Conservation (phyloP, 345 rosid genomes). For the Eucalyptus melliodora region DNA sequence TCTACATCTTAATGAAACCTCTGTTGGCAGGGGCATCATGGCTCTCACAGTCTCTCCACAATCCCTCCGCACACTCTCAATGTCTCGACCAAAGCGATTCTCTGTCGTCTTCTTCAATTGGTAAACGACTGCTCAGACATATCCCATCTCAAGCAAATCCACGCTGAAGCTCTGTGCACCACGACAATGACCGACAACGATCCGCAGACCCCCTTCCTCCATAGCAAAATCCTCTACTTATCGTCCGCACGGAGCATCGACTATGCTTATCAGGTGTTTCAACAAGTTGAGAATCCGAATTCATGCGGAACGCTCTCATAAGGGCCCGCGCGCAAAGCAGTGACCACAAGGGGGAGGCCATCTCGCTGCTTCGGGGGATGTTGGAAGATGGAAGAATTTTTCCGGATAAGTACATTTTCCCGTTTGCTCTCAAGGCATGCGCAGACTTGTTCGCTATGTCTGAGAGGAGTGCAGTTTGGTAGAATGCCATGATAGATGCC, state of each 20-base stretch:
- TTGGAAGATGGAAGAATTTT: slow-evolving; percentile 18
- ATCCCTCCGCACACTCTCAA: too few species aligned
- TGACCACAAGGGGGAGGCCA: slow-evolving; percentile 36
- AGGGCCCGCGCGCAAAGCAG: slow-evolving; percentile 44
- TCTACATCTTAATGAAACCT: too few species aligned
- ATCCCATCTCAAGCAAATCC: slow-evolving; percentile 51
- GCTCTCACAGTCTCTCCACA: too few species aligned
- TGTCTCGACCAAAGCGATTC: too few species aligned
- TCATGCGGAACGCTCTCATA: slow-evolving; percentile 84
- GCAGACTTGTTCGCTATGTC: slow-evolving; percentile 28
- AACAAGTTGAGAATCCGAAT: slow-evolving; percentile 31
- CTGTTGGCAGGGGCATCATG: too few species aligned
- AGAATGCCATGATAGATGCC: too few species aligned
- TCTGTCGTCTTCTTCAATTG: slow-evolving; percentile 18
- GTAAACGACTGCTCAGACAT: slow-evolving; percentile 38
- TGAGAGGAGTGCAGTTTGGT: too few species aligned
- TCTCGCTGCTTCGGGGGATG: slow-evolving; percentile 33
- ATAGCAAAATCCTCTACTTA: slow-evolving; percentile 45
- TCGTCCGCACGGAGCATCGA: slow-evolving; percentile 7
- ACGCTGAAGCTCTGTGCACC: slow-evolving; percentile 55
- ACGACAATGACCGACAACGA: slow-evolving; percentile 16
- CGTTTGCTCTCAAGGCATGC: slow-evolving; percentile 70
- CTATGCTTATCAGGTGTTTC: slow-evolving; percentile 14
- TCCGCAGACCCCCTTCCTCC: slow-evolving; percentile 26
- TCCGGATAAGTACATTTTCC: slow-evolving; percentile 72